Base-by-base conservation (phyloP, 2,329 filamentous ascomycete genomes). In the Penicillium frequentans region DNA sequence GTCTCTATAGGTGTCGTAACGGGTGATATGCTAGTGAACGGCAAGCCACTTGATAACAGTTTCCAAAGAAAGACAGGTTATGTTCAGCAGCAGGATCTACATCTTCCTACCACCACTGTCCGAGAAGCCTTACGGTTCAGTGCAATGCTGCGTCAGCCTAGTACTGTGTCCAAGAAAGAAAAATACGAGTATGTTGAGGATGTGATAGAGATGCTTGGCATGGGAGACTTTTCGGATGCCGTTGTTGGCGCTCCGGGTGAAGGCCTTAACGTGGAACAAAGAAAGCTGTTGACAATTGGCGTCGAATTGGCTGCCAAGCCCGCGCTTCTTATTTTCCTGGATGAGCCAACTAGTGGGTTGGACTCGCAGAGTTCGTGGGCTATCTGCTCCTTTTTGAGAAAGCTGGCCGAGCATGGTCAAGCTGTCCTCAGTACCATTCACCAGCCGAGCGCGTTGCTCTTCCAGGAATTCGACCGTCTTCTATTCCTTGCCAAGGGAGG, bases 371-470 rank as follows among this genome's bases (percentile, higher is more conserved):
- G 90, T 4, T 92, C 91, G 0, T 96, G 90, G 91, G 88, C 90
- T 58, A 96, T 96, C 69, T 82, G 90, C 46, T 86, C 90, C 65
- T 84, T 96, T n/a, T 81, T 97, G 43, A 87, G 93, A 74, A 96
- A 95, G 77, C 81, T 96, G 23, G 90, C 91, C 67, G 90, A 93
- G 73, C 88, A 86, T 60, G 92, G 93, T 13, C 90, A 95, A 72
- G 91, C 93, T 49, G 89, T 96, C 71, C 85, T 96, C 11, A 96
- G 91, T 75, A 96, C 93, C 0, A 96, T 96, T 61, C 93, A 97
- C 73, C 93, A 97, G 73, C 93, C 93, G 13, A 93, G 90, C n/a
- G 91, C 91, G 35, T 90, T 96, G 79, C 81, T 96, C 49, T 96
- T 96, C 77, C 90, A 96, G 73, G 87, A 91, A 57, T 96, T 88